Evolutionary conservation across 2,329 filamentous ascomycete species (phyloP), one percentile per base, ranked within the genome.

Genomic region (Aspergillus floridensis): DNA sequence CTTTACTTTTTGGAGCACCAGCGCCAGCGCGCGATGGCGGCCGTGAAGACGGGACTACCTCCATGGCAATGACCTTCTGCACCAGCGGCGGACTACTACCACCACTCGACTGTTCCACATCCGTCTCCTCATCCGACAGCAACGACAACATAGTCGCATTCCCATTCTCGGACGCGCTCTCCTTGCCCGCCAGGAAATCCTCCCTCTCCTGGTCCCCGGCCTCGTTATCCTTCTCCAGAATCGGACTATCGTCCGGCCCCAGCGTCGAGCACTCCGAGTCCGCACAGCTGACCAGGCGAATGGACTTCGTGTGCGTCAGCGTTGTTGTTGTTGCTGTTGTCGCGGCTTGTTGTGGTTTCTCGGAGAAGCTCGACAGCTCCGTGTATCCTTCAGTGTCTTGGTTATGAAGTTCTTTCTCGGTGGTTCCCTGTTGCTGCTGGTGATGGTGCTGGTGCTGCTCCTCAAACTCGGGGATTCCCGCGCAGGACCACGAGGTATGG

Each of bases 251-350:
- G 19, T 55, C 53, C 3, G 41, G 41, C 7, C 41, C 53, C 26
- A 55, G 41, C 5, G 53, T 55, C 26, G 53, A 55, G 24, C 53
- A 55, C 19, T 66, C 62, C 3, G 61, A 61, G 12, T 61, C 61
- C 8, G 31, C 44, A 3, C 57, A 47, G n/a, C 58, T 56, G 38
- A 66, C 64, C 21, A 66, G 57, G 16, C 64, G 64, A 46, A 66
- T 62, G 3, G 64, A 64, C 2, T 60, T 59, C 16, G 44, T 55
- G 47, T 38, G 51, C 1, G 56, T 56, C 32, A 35, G 12, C 32
- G 11, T 6, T 32, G 29, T 31, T 22, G 54, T 56, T 12, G 53
- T 53, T 16, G 31, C 56, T 49, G 6, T 8, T 48, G 24, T 53
- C 31, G 16, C 24, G 31, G 26, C 16, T 12, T 46, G 52, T 22